Evolutionary conservation across 257 asterid genomes (phyloP).

Genomic region (Nicotiana sylvestris): DNA sequence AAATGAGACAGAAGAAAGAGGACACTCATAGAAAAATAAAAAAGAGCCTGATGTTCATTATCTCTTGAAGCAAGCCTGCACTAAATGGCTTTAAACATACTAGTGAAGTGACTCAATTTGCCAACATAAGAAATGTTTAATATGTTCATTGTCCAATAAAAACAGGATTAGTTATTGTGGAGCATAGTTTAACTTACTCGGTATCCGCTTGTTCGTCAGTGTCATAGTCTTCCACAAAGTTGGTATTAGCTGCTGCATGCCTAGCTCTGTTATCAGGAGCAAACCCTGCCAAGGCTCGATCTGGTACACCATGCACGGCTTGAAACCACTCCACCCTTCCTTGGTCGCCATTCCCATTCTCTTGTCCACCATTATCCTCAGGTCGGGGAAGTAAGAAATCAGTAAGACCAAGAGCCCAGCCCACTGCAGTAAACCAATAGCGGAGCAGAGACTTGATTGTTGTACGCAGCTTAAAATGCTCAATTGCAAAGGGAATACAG

Average conservation of each 20-base stretch:
- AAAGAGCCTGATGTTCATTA: not conserved
- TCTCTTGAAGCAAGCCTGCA: not conserved
- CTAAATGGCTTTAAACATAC: not conserved
- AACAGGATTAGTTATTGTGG: not conserved
- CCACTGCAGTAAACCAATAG: conserved; percentile 95
- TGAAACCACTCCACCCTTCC: conserved; percentile 71
- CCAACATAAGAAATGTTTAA: not conserved
- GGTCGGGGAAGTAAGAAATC: conserved; percentile 87
- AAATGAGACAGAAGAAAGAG: not conserved
- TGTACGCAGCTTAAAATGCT: conserved; percentile 89
- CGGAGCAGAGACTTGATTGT: conserved; percentile 87
- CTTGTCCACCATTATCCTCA: conserved; percentile 74
- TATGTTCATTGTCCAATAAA: not conserved
- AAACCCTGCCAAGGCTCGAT: conserved; percentile 36
- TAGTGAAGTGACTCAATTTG: not conserved
- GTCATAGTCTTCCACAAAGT: conserved; percentile 48
- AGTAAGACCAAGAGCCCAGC: conserved; percentile 91
- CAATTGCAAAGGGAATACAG: conserved; percentile 96
- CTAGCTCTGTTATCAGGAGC: conserved; percentile 59
- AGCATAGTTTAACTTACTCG: conserved; percentile 55
- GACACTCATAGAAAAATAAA: not conserved
- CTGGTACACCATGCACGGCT: conserved; percentile 55
- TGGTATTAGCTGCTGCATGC: conserved; percentile 38
- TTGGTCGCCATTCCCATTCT: conserved; percentile 62
- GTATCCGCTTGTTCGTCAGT: conserved; percentile 61